Percentiles rank a stretch among this genome's conserved stretches.
phyloP scores from a whole-genome alignment of 2,329 filamentous ascomycete species.

The Arthrobotrys entomopaga region DNA sequence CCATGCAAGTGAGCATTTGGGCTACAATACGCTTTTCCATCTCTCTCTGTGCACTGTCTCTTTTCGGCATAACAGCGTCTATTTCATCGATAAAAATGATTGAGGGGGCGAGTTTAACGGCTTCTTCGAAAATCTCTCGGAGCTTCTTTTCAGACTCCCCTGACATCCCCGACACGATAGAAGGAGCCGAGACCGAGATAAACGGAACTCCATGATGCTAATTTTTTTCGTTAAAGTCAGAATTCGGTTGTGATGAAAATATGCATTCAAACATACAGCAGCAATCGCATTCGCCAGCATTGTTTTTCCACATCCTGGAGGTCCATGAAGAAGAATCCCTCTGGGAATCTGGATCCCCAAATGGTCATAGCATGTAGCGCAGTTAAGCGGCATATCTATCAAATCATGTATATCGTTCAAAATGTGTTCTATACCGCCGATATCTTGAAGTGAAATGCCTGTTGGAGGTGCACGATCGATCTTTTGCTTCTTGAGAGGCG shows the following conservation, averaged over 20 bases:
- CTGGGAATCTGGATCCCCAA: constrained; percentile 76
- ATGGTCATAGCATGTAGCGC: constrained; percentile 72
- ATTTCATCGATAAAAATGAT: constrained; percentile 93
- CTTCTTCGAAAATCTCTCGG: constrained; percentile 85
- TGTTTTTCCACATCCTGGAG: constrained; percentile 87
- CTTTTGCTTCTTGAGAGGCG: constrained; percentile 70
- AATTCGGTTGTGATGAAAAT: too few relatives aligned
- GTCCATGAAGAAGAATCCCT: constrained; percentile 81
- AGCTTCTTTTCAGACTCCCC: constrained; percentile 90
- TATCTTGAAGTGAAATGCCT: constrained; percentile 74
- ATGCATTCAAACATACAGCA: constrained; percentile 63
- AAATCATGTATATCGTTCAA: constrained; percentile 75
- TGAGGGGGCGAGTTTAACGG: constrained; percentile 84
- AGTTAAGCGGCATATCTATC: constrained; percentile 77
- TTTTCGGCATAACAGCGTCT: constrained; percentile 87
- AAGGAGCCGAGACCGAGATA: constrained; percentile 82
- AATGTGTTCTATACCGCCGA: constrained; percentile 80
- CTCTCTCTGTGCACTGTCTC: constrained; percentile 82
- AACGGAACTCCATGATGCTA: constrained; percentile 76
- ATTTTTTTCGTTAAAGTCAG: neutral
- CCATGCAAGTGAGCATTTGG: constrained; percentile 87
- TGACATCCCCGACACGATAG: constrained; percentile 85
- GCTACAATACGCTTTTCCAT: constrained; percentile 89
- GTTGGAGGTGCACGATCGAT: constrained; percentile 76
- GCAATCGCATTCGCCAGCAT: constrained; percentile 83